phyloP scores from a whole-genome alignment of 768 basidiomycete species.

The Termitomyces sp. region DNA sequence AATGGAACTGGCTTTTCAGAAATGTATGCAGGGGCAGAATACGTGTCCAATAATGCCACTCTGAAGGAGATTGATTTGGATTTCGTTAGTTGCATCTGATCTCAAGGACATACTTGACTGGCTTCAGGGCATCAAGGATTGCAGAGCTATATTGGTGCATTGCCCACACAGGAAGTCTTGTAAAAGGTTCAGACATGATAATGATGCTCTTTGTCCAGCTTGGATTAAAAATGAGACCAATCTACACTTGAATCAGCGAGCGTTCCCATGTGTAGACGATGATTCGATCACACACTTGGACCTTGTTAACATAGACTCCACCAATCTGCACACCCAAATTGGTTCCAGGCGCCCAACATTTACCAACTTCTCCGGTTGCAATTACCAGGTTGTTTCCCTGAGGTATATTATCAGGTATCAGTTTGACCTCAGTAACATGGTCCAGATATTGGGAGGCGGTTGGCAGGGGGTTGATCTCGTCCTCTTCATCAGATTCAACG shows the following conservation, averaged over 20 bases:
- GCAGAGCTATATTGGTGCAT: conserved; percentile 44
- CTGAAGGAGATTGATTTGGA: conserved; percentile 22
- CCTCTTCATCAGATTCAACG: conserved; percentile 65
- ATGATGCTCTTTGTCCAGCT: conserved; percentile 41
- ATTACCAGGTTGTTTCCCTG: conserved; percentile 31
- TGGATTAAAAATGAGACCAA: conserved; percentile 47
- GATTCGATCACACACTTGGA: conserved; percentile 32
- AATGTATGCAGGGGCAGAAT: conserved; percentile 45
- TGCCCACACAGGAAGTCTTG: conserved; percentile 42
- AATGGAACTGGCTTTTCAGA: conserved; percentile 26
- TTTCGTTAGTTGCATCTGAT: neutral
- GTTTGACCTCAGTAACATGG: conserved; percentile 26
- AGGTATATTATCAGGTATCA: conserved; percentile 31
- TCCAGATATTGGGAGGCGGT: conserved; percentile 13
- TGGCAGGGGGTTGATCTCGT: conserved; percentile 46
- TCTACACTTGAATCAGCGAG: conserved; percentile 24
- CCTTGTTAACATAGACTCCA: conserved; percentile 36
- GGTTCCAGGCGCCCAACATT: conserved; percentile 47
- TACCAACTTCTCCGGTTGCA: conserved; percentile 40
- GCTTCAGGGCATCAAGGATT: conserved; percentile 38
- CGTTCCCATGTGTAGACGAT: neutral
- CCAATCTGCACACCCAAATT: conserved; percentile 48
- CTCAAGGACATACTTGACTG: conserved; percentile 33
- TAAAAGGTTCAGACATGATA: conserved; percentile 48
- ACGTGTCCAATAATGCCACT: conserved; percentile 47